Base-by-base conservation (phyloP, 306 rosid species). In the Rosa persica region DNA sequence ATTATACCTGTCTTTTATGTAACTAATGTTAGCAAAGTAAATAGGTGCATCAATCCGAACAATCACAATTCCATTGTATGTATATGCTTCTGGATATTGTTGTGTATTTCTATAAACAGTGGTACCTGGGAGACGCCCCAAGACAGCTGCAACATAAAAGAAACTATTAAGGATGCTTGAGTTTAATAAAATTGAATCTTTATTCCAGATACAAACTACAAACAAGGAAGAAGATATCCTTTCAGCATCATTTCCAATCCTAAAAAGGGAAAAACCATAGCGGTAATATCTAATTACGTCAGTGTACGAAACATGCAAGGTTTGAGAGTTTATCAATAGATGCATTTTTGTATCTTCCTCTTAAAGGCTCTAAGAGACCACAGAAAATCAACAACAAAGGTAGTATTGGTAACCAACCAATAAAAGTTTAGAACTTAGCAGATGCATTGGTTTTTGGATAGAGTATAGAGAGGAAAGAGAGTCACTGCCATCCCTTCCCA, bases 121-220 rank as follows among this genome's bases (percentile, higher is more conserved):
- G 80, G 99, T 95, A 42, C 99, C 99, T 3, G 99, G 99, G 89
- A 95, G 94, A 75, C 99, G 97, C 74, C 99, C 97, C 89, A 95
- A 89, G 82, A 95, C 96, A 87, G 99, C 99, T 95, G 96, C 81
- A 87, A 79, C 40, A 75, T 75, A 78, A 64, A 77, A 60, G 60
- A 87, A 83, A 79, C 27, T 71, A 65, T 42, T 49, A 74, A 55
- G 8, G 11, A 75, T 58, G 20, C 64, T 75, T 42, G 8, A 19
- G 79, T 5, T 25, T 17, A 36, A 36, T 27, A 30, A n/a, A 67
- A 68, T 46, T 22, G 66, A 42, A 66, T 39, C 39, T 75, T 39
- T 15, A 74, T 15, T n/a, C 62, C 27, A 48, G 51, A 48, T 60
- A 49, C 12, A 39, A 76, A 20, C 57, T 61, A 19, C 77, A 61